Base-by-base conservation (phyloP, 805 yeast genomes). In the Candida coquimbonensis region DNA sequence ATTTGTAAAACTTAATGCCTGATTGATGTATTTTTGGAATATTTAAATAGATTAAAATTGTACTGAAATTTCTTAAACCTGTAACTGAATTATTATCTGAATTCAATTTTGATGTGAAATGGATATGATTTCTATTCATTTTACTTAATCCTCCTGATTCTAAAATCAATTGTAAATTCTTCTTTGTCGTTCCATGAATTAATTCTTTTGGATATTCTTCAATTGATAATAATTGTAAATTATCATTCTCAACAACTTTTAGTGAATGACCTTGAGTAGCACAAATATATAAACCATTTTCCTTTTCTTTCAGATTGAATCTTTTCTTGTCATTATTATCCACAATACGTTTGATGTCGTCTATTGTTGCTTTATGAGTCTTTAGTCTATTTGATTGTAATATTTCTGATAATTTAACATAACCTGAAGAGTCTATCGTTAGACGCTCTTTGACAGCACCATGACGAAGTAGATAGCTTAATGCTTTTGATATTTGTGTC, bases 191-290 rank as follows among this genome's bases (percentile, higher is more conserved):
- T 5, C 98, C 98, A 62, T 93, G 99, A 17, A 87, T 80, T 3
- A 88, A 73, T 2, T 62, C 59, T 0, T 51, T 36, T 0, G 86
- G 93, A 40, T 78, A 67, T 5, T 73, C 69, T 0, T 62, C 67
- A 17, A 60, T 49, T n/a, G 56, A 56, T 39, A 80, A 56, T 34
- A 59, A 68, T 40, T 44, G 59, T 27, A 78, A 62, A 27, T 73
- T 70, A 19, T 67, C 73, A 27, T 69, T 68, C 2, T 64, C 63
- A 1, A 80, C 68, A 0, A 55, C 47, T 32, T 62, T 59, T 6
- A 91, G 65, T 0, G 95, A 80, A 62, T 93, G 99, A 5, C 99
- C 99, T 63, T 93, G 99, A 43, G 83, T 82, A 4, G 99, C 98
- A 59, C 97, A 78, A n/a, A 91, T 77, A 33, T 53, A 42, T 12